Percentiles rank a stretch among this genome's conserved stretches.
These are phyloP conservation scores for Yamadazyma membranifaciens DNA, from an alignment of 1,139 yeast species.

Conservation along the genomic window DNA sequence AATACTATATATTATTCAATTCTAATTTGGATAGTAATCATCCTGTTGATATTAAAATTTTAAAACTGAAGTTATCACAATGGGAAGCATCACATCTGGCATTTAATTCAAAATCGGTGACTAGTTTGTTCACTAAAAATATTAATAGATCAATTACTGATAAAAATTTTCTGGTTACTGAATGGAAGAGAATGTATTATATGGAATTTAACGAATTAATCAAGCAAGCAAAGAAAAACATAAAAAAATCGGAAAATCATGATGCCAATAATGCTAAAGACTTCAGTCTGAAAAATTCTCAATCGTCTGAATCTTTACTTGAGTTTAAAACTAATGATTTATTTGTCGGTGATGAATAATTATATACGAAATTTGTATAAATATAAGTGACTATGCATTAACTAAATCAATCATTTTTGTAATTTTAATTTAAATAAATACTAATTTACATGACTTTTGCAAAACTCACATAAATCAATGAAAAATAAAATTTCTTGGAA, in stretches of 20 bases:
- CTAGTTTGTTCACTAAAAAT: conserved; percentile 23
- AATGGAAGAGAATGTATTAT: conserved; percentile 52
- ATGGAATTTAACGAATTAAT: conserved; percentile 54
- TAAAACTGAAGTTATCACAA: conserved; percentile 55
- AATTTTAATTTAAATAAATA: not conserved
- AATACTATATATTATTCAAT: conserved; percentile 77
- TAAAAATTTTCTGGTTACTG: conserved; percentile 39
- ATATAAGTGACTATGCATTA: not conserved
- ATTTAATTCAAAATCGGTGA: conserved; percentile 20
- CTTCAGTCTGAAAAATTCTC: not conserved
- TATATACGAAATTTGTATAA: not conserved
- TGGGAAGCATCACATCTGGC: conserved; percentile 65
- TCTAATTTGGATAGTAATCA: conserved; percentile 76
- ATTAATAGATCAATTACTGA: conserved; percentile 32
- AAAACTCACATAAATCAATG: not conserved
- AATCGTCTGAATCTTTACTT: not conserved
- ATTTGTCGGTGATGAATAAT: conserved; percentile 6
- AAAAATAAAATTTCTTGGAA: not conserved
- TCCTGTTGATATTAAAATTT: conserved; percentile 57
- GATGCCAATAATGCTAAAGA: not conserved
- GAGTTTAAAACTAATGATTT: conserved; percentile 2
- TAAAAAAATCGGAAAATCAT: not conserved
- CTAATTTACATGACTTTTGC: not conserved
- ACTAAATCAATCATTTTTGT: not conserved
- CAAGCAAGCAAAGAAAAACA: conserved; percentile 44